A percentile compares a stretch with the other conserved stretches of the same genome.
Evolutionary conservation across 2,329 filamentous ascomycete genomes (phyloP).

Genomic region (Clarireedia monteithiana): DNA sequence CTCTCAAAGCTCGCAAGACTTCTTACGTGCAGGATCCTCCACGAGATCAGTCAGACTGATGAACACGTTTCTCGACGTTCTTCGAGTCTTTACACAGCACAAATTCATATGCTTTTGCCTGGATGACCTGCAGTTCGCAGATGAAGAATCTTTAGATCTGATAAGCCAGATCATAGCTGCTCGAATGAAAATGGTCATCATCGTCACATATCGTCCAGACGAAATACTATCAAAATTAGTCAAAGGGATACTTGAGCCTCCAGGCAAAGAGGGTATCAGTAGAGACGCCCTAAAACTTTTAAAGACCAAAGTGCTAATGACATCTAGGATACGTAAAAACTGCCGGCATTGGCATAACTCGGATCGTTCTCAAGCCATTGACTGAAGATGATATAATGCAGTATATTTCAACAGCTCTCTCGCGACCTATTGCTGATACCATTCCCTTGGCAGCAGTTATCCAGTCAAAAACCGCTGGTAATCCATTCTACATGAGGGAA

Average conservation of each 20-base stretch:
- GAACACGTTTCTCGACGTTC: constrained; percentile 80
- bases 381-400: constrained; percentile 71
- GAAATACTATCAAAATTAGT: constrained; percentile 51
- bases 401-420: constrained; percentile 77
- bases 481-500: constrained; percentile 81
- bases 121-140: constrained; percentile 86
- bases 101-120: constrained; percentile 73
- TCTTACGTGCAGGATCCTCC: constrained; percentile 48
- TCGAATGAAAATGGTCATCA: constrained; percentile 64
- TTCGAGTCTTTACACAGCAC: constrained; percentile 72
- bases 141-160: constrained; percentile 78
- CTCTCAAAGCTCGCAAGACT: constrained; percentile 50
- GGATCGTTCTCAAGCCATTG: constrained; percentile 65
- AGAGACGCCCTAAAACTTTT: constrained; percentile 18
- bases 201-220: constrained; percentile 67
- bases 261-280: constrained; percentile 44
- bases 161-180: constrained; percentile 72
- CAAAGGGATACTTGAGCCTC: constrained; percentile 45
- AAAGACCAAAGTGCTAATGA: constrained; percentile 18
- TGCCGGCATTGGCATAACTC: constrained; percentile 54
- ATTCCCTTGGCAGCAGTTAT: constrained; percentile 74
- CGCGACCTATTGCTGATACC: constrained; percentile 63
- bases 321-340: constrained; percentile 24
- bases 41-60: constrained; percentile 67
- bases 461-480: constrained; percentile 67